These are phyloP conservation scores for Plectosphaerella sp. DNA, from an alignment of 2,329 filamentous ascomycete species.

Conservation along the genomic window DNA sequence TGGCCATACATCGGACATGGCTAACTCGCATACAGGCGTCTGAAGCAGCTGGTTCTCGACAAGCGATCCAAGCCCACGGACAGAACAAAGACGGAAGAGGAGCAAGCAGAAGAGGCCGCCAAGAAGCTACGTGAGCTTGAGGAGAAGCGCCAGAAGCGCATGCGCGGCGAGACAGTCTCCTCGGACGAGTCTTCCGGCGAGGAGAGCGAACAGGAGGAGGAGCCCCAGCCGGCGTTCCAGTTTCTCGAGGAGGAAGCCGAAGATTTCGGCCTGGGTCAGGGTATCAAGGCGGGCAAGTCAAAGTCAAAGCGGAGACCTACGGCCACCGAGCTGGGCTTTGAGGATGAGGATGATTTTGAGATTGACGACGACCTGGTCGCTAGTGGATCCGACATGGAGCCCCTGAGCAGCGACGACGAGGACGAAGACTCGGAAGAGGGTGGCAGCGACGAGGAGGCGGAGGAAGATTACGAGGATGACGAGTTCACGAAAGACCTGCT, in stretches of 20 bases:
- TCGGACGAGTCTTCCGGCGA: conserved; percentile 59
- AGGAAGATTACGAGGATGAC: conserved; percentile 46
- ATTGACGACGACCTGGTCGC: conserved; percentile 87
- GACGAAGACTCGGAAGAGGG: conserved; percentile 28
- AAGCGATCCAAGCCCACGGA: conserved; percentile 80
- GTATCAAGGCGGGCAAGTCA: conserved; percentile 37
- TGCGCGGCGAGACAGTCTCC: conserved; percentile 75
- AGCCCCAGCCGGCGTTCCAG: conserved; percentile 25
- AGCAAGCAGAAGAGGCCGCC: conserved; percentile 74
- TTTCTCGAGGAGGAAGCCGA: conserved; percentile 43
- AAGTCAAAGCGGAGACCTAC: conserved; percentile 38
- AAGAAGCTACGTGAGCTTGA: conserved; percentile 75
- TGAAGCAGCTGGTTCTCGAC: conserved; percentile 80
- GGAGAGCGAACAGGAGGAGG: conserved; percentile 30
- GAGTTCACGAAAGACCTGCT: conserved; percentile 70
- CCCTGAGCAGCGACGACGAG: conserved; percentile 43
- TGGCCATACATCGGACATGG: neutral
- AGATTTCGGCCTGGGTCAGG: conserved; percentile 55
- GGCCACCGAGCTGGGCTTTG: conserved; percentile 64
- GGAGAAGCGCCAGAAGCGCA: conserved; percentile 74
- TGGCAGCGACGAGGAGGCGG: conserved; percentile 21
- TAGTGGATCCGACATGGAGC: conserved; percentile 68
- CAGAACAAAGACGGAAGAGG: conserved; percentile 87
- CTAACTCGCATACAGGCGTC: conserved; percentile 30
- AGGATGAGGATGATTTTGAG: conserved; percentile 92